Percentiles rank a stretch among this genome's conserved stretches.
Conservation (phyloP, 306 rosid genomes). For the Dalbergia cochinchinensis region DNA sequence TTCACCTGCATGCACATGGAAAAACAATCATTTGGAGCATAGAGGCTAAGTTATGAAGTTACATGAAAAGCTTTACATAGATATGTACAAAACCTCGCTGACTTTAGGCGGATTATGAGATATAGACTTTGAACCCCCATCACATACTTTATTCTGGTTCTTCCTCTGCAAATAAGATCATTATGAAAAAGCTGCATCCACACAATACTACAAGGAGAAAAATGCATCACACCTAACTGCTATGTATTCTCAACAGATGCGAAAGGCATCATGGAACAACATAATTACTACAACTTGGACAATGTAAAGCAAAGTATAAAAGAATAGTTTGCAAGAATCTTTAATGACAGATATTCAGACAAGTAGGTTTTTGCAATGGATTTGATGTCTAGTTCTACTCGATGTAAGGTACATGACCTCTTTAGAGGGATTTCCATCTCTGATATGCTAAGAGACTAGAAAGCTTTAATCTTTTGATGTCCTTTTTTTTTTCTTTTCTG, state of each 20-base stretch:
- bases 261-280: background rate
- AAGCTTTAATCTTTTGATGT: too few species aligned
- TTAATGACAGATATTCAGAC: too few species aligned
- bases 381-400: too few species aligned
- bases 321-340: too few species aligned
- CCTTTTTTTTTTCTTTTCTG: too few species aligned
- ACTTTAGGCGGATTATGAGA: constrained; percentile 54
- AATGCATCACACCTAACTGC: constrained; percentile 28
- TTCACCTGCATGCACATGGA: constrained; percentile 55
- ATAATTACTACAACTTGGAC: background rate
- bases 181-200: constrained; percentile 41
- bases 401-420: too few species aligned
- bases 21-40: constrained; percentile 25
- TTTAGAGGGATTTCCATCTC: too few species aligned
- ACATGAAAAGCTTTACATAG: background rate
- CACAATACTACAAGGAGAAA: background rate
- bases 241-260: constrained; percentile 10
- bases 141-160: constrained; percentile 50
- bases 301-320: too few species aligned
- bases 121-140: constrained; percentile 57
- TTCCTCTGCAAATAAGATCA: constrained; percentile 60
- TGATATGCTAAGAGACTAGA: too few species aligned
- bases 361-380: too few species aligned
- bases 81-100: constrained; percentile 56
- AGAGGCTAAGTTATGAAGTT: background rate